Evolutionary conservation across 2,329 filamentous ascomycete species (phyloP).

Genomic region (Zymoseptoria pseudotritici): DNA sequence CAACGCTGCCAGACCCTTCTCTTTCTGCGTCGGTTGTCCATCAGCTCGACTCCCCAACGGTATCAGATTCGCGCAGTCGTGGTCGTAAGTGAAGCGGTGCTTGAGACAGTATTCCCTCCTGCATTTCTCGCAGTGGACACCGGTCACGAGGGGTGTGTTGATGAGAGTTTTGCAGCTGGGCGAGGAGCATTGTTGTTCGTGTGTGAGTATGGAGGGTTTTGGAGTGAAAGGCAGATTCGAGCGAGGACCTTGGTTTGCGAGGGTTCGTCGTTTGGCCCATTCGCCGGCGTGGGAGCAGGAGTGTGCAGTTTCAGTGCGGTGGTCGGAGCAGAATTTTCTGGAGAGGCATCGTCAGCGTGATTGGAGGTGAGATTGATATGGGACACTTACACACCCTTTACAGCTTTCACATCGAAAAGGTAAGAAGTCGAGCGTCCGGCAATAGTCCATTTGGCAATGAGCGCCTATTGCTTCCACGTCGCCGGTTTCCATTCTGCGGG

Average conservation of each 20-base stretch:
- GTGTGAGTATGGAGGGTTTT: slow-evolving; percentile 51
- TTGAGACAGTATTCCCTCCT: slow-evolving; percentile 70
- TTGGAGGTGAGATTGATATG: no score
- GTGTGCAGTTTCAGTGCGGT: slow-evolving; percentile 79
- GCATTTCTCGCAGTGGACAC: slow-evolving; percentile 64
- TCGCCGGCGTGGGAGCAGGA: slow-evolving; percentile 55
- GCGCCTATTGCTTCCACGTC: slow-evolving; percentile 81
- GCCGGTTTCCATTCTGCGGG: slow-evolving; percentile 64
- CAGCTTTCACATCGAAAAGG: slow-evolving; percentile 93
- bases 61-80: slow-evolving; percentile 72
- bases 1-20: slow-evolving; percentile 67
- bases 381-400: slow-evolving; percentile 39
- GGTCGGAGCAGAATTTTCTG: slow-evolving; percentile 73
- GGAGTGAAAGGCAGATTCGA: slow-evolving; percentile 25
- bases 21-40: slow-evolving; percentile 41
- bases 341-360: background rate
- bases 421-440: slow-evolving; percentile 91
- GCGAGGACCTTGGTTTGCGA: slow-evolving; percentile 25
- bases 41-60: slow-evolving; percentile 47
- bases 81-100: slow-evolving; percentile 70
- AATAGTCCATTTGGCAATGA: slow-evolving; percentile 87
- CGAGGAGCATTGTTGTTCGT: slow-evolving; percentile 62
- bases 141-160: slow-evolving; percentile 59
- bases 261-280: slow-evolving; percentile 48
- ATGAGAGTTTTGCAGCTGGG: slow-evolving; percentile 62